Evolutionary conservation across 495 filamentous ascomycete genomes (phyloP).

Genomic region (Penicillium lagena): DNA sequence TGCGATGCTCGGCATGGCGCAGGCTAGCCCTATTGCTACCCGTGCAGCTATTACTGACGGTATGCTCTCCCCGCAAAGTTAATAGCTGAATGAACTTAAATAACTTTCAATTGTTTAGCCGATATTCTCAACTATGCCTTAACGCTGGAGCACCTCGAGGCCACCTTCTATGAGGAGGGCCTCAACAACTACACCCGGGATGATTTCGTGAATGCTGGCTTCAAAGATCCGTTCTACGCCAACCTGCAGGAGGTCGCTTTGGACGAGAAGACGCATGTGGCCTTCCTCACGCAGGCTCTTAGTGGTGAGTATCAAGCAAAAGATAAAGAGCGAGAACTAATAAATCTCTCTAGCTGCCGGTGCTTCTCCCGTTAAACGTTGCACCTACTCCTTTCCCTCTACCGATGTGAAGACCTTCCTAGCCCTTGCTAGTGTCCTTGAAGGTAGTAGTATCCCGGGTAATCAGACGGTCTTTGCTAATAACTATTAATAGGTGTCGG

Average conservation of each 20-base stretch:
- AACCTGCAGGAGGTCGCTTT: conserved; percentile 44
- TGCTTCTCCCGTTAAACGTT: conserved; percentile 41
- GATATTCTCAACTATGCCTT: conserved; percentile 29
- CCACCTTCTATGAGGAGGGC: conserved; percentile 47
- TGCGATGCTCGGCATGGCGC: conserved; percentile 4
- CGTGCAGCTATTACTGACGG: conserved; percentile 9
- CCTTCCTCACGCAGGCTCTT: conserved; percentile 48
- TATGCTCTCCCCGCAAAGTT: background rate
- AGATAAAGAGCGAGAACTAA: background rate
- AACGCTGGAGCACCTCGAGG: conserved; percentile 36
- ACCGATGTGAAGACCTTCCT: conserved; percentile 42
- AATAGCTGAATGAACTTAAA: background rate
- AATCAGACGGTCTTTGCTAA: no score
- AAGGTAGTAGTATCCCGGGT: conserved; percentile 16
- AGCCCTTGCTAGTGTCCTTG: conserved; percentile 45
- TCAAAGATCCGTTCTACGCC: conserved; percentile 41
- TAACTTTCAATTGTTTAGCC: conserved; percentile 5
- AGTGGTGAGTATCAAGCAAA: conserved; percentile 17
- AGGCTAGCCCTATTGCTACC: conserved; percentile 9
- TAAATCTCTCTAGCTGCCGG: conserved; percentile 29
- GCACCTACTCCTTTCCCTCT: conserved; percentile 51
- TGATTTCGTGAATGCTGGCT: conserved; percentile 46
- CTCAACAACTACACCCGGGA: conserved; percentile 48
- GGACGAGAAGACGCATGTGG: conserved; percentile 53
- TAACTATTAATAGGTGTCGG: conserved; percentile 27